Conservation (phyloP, 1,284 basidiomycete species). For the Cryptococcus sp. region DNA sequence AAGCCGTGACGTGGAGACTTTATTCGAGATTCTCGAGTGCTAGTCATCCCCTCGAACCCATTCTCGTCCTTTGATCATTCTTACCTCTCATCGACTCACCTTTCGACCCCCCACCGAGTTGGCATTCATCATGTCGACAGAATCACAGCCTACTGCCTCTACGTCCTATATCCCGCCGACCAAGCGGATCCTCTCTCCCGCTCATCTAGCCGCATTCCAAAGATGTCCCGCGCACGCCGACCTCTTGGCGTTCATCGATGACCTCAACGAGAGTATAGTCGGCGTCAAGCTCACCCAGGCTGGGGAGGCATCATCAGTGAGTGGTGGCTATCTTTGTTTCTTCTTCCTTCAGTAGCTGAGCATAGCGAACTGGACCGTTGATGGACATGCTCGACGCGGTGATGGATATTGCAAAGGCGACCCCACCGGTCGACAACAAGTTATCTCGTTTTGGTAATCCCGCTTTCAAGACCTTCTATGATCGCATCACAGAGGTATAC, state of each 20-base stretch:
- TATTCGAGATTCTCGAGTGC: no score
- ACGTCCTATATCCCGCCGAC: conserved; percentile 27
- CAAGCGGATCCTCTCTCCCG: conserved; percentile 74
- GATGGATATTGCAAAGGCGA: conserved; percentile 60
- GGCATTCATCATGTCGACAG: no score
- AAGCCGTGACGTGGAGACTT: no score
- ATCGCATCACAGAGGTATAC: conserved; percentile 66
- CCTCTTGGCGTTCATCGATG: conserved; percentile 67
- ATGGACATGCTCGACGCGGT: conserved; percentile 63
- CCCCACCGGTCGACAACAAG: conserved; percentile 83
- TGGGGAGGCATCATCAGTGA: conserved; percentile 43
- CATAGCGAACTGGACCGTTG: conserved; percentile 60
- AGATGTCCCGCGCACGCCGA: conserved; percentile 63
- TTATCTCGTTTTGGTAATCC: conserved; percentile 95
- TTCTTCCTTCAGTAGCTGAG: background rate
- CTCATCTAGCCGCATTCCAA: conserved; percentile 79
- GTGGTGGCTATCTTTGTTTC: no score
- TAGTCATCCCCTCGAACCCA: no score
- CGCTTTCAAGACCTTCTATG: conserved; percentile 88
- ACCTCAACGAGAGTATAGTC: conserved; percentile 69
- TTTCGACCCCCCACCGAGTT: no score
- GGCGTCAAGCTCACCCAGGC: conserved; percentile 70
- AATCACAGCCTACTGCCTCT: background rate
- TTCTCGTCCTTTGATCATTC: no score
- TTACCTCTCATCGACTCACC: no score